Evolutionary conservation across 306 rosid genomes (phyloP).

Genomic region (Ceratonia siliqua): DNA sequence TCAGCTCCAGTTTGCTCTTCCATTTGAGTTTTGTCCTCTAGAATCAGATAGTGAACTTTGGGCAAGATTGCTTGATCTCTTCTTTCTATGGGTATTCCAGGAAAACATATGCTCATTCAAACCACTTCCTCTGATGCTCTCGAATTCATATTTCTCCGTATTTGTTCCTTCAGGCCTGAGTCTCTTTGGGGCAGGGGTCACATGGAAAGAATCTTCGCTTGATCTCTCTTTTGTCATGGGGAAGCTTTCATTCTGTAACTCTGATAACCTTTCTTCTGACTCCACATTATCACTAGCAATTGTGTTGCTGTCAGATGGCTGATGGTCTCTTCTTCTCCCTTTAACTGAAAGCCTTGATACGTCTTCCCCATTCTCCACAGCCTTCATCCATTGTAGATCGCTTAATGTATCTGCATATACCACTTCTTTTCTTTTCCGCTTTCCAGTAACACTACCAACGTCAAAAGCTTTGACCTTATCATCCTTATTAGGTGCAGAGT

Average conservation of each 20-base stretch:
- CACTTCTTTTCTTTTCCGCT: conserved; percentile 89
- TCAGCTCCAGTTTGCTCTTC: conserved; percentile 73
- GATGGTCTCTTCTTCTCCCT: conserved; percentile 59
- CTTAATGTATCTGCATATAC: conserved; percentile 82
- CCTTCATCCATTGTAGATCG: conserved; percentile 90
- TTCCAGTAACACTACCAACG: conserved; percentile 52
- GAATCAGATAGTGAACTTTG: conserved; percentile 63
- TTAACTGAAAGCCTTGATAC: conserved; percentile 52
- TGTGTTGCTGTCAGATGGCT: conserved; percentile 53
- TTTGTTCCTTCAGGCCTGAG: conserved; percentile 55
- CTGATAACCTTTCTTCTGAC: conserved; percentile 52
- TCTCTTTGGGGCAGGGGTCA: conserved; percentile 58
- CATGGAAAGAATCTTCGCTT: conserved; percentile 57
- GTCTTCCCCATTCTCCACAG: conserved; percentile 91
- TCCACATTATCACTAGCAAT: conserved; percentile 38
- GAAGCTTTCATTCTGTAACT: conserved; percentile 42
- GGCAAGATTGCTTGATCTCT: conserved; percentile 73
- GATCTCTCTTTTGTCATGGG: conserved; percentile 52
- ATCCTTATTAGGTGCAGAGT: conserved; percentile 63
- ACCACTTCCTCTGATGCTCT: conserved; percentile 50
- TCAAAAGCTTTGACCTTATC: conserved; percentile 50
- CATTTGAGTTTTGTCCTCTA: conserved; percentile 71
- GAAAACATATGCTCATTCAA: conserved; percentile 64
- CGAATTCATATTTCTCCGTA: conserved; percentile 49
- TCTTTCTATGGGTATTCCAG: conserved; percentile 83